Base-by-base conservation (phyloP, 2,329 filamentous ascomycete species). In the Sporothrix pallida region DNA sequence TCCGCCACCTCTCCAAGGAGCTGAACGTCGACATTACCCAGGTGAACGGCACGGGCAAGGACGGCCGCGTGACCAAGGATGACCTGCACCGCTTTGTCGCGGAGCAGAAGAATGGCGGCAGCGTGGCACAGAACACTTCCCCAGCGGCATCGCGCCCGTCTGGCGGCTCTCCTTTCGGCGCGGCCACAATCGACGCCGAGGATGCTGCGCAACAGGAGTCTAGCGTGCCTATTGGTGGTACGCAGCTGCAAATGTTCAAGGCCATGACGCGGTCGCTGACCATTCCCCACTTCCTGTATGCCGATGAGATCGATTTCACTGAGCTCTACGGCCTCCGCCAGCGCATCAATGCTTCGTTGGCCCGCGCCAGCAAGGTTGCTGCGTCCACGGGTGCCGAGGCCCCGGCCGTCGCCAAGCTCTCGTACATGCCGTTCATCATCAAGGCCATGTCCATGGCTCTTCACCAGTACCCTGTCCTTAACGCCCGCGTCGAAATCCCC, bases 271-370 rank as follows among this genome's bases (percentile, higher is more conserved):
- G 90, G 74, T 98, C 95, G 2, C 87, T 99, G 76, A 89, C 83
- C 70, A 98, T 98, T 78, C 96, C 96, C 0, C 96, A 98, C 83
- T 98, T 99, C 83, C 89, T 98, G 75, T 99, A 97, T 84, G 92
- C 94, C 54, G 94, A 97, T 82, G 93, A 95, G 80, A 86, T 97
- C 69, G 92, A 97, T 83, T 91, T 98, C 81, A 91, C 92, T 60
- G 86, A 87, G 54, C 87, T 99, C 4, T 90, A 90, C 74, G 83
- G 88, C 68, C 87, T 98, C 71, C 93, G 96, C 65, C 85, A 86
- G 75, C 91, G 89, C 67, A 87, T 98, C 74, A 97, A 97, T 83
- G 87, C 84, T 76, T 84, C 86, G n/a, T 85, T 91, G 13, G 78
- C 82, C 17, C 70, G 67, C 31, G 15, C 78, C 79, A 79, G 74